Percentiles rank a stretch among this genome's conserved stretches.
These are phyloP conservation scores for Aspergillus sergii DNA, from an alignment of 2,329 filamentous ascomycete genomes.

Conservation along the genomic window DNA sequence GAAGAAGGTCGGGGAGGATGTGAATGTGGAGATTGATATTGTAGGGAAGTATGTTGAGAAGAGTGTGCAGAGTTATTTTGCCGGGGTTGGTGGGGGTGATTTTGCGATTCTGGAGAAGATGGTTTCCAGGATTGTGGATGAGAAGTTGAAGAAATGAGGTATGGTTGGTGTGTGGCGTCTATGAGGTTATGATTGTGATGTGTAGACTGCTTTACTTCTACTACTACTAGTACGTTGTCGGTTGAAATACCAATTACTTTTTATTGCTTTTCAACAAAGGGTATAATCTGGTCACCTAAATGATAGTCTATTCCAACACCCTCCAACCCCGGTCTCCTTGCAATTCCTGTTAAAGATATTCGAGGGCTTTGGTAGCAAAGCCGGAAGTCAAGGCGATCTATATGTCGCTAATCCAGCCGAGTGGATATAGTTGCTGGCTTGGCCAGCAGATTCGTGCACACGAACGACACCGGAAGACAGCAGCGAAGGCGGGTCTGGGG, in stretches of 20 bases:
- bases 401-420: not conserved
- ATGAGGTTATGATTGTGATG: constrained; percentile 3
- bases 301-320: not conserved
- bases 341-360: not conserved
- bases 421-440: not conserved
- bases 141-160: constrained; percentile 57
- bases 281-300: constrained; percentile 1
- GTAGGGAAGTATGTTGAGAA: constrained; percentile 70
- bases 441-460: not conserved
- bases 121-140: constrained; percentile 73
- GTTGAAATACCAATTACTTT: constrained; percentile 2
- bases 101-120: constrained; percentile 68
- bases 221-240: not conserved
- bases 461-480: not conserved
- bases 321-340: not conserved
- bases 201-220: not conserved
- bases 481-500: not conserved
- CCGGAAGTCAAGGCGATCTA: not conserved
- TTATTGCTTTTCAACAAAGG: not conserved
- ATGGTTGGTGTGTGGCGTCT: not conserved
- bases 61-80: constrained; percentile 79
- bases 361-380: not conserved
- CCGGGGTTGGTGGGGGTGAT: constrained; percentile 39
- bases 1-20: constrained; percentile 77
- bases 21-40: constrained; percentile 94